Evolutionary conservation across 1,284 basidiomycete species (phyloP).

Genomic region (Vanrija pseudolonga): DNA sequence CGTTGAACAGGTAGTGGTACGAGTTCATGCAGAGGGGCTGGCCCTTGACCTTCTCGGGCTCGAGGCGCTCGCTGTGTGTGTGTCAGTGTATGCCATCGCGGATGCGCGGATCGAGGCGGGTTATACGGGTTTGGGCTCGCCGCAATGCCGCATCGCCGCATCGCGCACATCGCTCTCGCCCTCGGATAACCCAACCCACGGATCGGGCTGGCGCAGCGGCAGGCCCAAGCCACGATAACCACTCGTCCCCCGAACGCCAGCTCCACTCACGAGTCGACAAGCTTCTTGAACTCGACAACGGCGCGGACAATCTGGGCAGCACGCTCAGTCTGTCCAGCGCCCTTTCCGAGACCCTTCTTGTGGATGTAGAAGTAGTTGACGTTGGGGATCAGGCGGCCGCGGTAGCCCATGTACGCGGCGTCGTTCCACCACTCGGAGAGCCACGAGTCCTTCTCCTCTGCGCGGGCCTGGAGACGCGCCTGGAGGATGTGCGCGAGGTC

Average conservation of each 20-base stretch:
- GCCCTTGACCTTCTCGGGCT: conserved; percentile 82
- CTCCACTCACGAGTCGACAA: conserved; percentile 68
- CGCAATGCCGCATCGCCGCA: neutral
- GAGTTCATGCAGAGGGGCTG: conserved; percentile 86
- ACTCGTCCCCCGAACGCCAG: neutral
- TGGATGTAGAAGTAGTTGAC: conserved; percentile 97
- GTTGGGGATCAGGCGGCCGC: conserved; percentile 82
- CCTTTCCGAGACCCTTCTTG: conserved; percentile 59
- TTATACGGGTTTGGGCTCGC: neutral
- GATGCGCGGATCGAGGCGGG: neutral
- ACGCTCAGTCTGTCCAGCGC: conserved; percentile 60
- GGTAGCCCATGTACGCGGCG: conserved; percentile 59
- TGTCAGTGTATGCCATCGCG: neutral
- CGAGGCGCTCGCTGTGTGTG: conserved; percentile 64
- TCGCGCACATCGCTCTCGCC: neutral
- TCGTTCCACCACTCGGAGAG: conserved; percentile 98
- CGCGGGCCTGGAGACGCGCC: conserved; percentile 69
- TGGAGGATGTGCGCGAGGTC: conserved; percentile 74
- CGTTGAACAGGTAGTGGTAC: conserved; percentile 97
- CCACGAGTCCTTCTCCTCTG: conserved; percentile 68
- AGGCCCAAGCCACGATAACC: neutral
- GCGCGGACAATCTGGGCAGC: conserved; percentile 80
- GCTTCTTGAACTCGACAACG: conserved; percentile 72
- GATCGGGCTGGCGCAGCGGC: too few relatives aligned
- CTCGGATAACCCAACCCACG: too few relatives aligned